Percentiles rank a stretch among this genome's conserved stretches.
Evolutionary conservation across 768 basidiomycete genomes (phyloP).

Genomic region (Russula lepida): DNA sequence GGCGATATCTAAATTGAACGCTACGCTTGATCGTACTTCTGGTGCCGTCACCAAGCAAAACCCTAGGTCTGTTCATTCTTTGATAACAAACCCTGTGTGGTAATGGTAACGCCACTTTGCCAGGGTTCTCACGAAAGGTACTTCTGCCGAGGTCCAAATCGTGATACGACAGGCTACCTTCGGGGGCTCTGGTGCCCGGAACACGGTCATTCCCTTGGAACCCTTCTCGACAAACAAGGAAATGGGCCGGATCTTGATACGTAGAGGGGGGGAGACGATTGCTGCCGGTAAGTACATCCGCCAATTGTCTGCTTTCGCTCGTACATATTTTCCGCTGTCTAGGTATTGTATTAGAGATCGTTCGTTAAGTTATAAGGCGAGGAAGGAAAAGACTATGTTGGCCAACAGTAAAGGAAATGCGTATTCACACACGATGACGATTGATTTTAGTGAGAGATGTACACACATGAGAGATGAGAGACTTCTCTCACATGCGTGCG

Average conservation of each 20-base stretch:
- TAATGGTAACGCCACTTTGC: background rate
- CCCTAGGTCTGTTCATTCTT: conserved; percentile 53
- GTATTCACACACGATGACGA: background rate
- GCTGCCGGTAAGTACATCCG: conserved; percentile 59
- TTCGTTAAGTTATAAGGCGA: background rate
- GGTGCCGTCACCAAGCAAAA: conserved; percentile 67
- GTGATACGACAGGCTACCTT: conserved; percentile 52
- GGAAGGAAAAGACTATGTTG: background rate
- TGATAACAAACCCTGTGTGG: background rate
- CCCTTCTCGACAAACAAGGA: conserved; percentile 84
- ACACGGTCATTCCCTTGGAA: conserved; percentile 74
- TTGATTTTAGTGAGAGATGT: background rate
- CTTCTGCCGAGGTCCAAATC: conserved; percentile 81
- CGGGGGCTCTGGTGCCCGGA: conserved; percentile 37
- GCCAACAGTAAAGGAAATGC: background rate
- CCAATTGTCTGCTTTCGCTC: background rate
- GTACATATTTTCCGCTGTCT: background rate
- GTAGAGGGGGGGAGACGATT: conserved; percentile 89
- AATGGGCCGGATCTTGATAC: conserved; percentile 86
- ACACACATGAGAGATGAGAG: too few relatives aligned
- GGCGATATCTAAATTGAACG: conserved; percentile 71
- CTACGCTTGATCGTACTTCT: conserved; percentile 67
- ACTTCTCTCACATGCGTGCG: background rate
- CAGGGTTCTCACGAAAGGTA: conserved; percentile 74
- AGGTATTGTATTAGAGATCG: conserved; percentile 13